Evolutionary conservation across 2,329 filamentous ascomycete species (phyloP).

Genomic region (Aspergillus sp.): DNA sequence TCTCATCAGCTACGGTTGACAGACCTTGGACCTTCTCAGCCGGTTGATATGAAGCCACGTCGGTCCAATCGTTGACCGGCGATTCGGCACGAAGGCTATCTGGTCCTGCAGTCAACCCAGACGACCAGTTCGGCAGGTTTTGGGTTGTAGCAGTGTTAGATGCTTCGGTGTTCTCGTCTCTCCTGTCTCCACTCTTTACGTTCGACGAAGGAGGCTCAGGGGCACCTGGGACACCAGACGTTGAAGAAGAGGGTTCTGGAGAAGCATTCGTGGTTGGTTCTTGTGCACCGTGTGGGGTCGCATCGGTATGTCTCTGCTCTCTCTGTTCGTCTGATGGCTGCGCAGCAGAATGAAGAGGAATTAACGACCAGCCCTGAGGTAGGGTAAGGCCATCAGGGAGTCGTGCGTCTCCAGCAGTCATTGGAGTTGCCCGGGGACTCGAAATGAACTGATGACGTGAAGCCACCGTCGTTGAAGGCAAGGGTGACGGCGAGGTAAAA

Average conservation of each 20-base stretch:
- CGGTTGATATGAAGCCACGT: conserved; percentile 17
- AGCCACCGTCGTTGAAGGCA: conserved; percentile 12
- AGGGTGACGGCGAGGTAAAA: conserved; percentile 12
- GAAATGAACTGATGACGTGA: conserved; percentile 25
- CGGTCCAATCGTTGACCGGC: conserved; percentile 25
- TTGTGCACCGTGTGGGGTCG: background rate
- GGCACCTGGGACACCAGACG: background rate
- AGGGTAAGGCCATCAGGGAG: conserved; percentile 47
- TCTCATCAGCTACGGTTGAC: background rate
- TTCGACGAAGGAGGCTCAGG: background rate
- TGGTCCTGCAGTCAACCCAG: conserved; percentile 5
- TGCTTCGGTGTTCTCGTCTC: conserved; percentile 1
- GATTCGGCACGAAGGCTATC: conserved; percentile 14
- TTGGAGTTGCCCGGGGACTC: conserved; percentile 21
- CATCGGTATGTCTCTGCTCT: background rate
- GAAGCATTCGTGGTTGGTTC: conserved; percentile 2
- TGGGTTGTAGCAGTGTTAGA: conserved; percentile 1
- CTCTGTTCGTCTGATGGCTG: conserved; percentile 3
- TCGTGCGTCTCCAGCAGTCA: conserved; percentile 39
- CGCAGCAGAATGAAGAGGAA: conserved; percentile 21
- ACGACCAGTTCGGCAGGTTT: conserved; percentile 15
- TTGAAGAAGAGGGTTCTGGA: conserved; percentile 1
- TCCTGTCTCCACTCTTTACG: background rate
- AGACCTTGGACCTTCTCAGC: conserved; percentile 4
- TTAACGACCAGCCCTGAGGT: conserved; percentile 43